Evolutionary conservation across 2,329 filamentous ascomycete species (phyloP), one percentile per base, ranked within the genome.

Genomic region (Alternaria viburni): DNA sequence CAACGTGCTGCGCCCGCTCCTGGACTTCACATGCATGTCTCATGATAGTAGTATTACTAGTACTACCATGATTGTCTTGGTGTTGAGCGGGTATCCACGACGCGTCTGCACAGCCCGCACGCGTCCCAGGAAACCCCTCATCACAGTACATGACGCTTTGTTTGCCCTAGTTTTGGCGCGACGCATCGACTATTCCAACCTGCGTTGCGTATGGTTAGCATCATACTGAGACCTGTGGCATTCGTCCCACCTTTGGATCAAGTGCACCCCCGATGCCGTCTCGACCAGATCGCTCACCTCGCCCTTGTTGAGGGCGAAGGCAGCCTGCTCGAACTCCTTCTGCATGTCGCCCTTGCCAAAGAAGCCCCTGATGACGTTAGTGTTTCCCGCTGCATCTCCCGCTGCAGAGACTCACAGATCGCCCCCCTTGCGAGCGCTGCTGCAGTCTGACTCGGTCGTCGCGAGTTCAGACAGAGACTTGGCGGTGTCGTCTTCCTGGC

Each of bases 331-430:
- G 77, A 99, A 99, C 82, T 97, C 95, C 84, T 94, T 95, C 80
- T 99, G 96, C 96, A 99, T 99, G 76, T 98, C 95, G 26, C 93
- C 93, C 74, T 87, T 90, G 59, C 93, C 94, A 80, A 99, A 99
- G 81, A 94, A 97, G 19, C 96, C 96, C 67, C 88, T 90, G 57
- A 44, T 51, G 25, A 28, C 26, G 49, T 67, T 52, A 65, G 59
- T 19, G n/a, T 26, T 30, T 21, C 26, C 12, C 6, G 21, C 17
- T 9, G 10, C n/a, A 6, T 43, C 2, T 26, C 15, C 17, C n/a
- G 3, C 36, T 19, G 43, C 28, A 28, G n/a, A 10, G 44, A 86
- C 88, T 79, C 81, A 90, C 83, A 99, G 83, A 79, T 99, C 96
- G 61, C 96, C 96, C 70, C 90, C 89, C 87, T 98, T 99, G 73